Evolutionary conservation across 2,329 filamentous ascomycete species (phyloP), one percentile per base, ranked within the genome.

Genomic region (Calonectria montana): DNA sequence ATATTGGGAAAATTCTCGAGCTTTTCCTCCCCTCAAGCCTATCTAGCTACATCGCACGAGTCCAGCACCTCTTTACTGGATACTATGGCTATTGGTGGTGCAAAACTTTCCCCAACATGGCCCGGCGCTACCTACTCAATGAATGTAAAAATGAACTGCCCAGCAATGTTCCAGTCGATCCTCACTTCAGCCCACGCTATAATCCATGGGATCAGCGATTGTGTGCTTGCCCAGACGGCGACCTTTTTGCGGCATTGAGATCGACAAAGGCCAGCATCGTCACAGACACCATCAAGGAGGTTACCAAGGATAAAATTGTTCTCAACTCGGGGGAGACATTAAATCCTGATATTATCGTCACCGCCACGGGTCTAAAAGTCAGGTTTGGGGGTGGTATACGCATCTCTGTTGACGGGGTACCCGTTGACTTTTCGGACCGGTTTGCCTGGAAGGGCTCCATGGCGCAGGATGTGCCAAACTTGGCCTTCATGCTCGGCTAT

Each of bases 121-220:
- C 31, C 2, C 31, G 53, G 2, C 31, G 35, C 12, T 13, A n/a
- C 5, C n/a, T 59, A n/a, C 31, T 21, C 15, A 23, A 59, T 6
- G 53, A 59, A 15, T 39, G 21, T 9, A 9, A 4, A 21, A 77
- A 77, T 13, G 83, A 87, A 53, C 84, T 92, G 0, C 90, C 90
- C 0, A 73, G 74, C 0, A 75, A 82, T 27, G 81, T 89, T 21
- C 80, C 84, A 0, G 77, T 83, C 66, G 85, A 89, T 29, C 87
- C 87, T 0, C 86, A 91, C 76, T 90, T 91, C 81, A 83, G 82
- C 15, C 89, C 89, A 0, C 76, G 79, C 1, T 91, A 91, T 71
- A 85, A 86, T 12, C 89, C 89, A 0, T 91, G 92, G 91, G 88
- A 94, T 64, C 93, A 94, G 78, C 88, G 93, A 1, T 81, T 94